phyloP scores from a whole-genome alignment of 1,284 basidiomycete genomes.

The Meripilus lineatus region DNA sequence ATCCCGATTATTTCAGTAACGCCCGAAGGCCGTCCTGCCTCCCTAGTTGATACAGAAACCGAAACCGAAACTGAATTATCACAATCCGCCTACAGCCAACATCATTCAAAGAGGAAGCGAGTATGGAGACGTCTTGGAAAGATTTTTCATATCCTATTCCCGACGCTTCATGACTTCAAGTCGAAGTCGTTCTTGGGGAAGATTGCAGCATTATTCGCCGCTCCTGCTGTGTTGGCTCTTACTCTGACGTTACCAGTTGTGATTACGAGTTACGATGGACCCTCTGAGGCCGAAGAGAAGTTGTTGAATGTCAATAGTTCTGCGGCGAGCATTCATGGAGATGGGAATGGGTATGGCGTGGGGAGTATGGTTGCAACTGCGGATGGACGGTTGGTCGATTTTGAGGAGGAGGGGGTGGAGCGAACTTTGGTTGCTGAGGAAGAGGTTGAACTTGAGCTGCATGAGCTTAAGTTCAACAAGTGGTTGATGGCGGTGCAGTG shows the following conservation, averaged over 20 bases:
- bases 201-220: slow-evolving; percentile 75
- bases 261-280: slow-evolving; percentile 49
- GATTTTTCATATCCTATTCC: slow-evolving; percentile 70
- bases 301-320: slow-evolving; percentile 20
- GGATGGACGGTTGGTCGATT: slow-evolving; percentile 45
- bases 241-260: slow-evolving; percentile 93
- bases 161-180: slow-evolving; percentile 75
- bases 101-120: slow-evolving; percentile 38
- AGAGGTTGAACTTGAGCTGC: slow-evolving; percentile 57
- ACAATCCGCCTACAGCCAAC: slow-evolving; percentile 27
- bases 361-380: too few relatives aligned
- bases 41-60: slow-evolving; percentile 31
- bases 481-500: slow-evolving; percentile 82
- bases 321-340: slow-evolving; percentile 28
- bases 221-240: slow-evolving; percentile 81
- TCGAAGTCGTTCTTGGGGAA: slow-evolving; percentile 51
- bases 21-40: slow-evolving; percentile 54
- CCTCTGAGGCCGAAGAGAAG: slow-evolving; percentile 43
- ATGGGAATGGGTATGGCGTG: not conserved
- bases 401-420: slow-evolving; percentile 68
- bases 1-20: slow-evolving; percentile 43
- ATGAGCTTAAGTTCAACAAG: slow-evolving; percentile 69
- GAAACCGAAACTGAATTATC: slow-evolving; percentile 37
- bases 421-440: slow-evolving; percentile 60
- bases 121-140: slow-evolving; percentile 34